Conservation (phyloP, 1,284 basidiomycete genomes). For the Ustanciosporium gigantosporum region DNA sequence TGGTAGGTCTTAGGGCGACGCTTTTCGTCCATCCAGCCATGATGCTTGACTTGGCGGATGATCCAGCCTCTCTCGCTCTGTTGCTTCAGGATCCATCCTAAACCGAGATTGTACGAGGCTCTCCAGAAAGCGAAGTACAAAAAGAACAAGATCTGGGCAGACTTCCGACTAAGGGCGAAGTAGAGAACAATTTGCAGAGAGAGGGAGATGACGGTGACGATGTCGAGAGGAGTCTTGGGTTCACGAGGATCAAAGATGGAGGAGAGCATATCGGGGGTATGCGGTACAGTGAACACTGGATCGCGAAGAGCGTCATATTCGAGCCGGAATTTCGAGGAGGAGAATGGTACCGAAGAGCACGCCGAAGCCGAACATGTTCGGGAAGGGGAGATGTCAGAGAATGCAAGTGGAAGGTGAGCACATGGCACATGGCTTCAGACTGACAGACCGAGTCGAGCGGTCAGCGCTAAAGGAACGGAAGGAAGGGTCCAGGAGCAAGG, state of each 20-base stretch:
- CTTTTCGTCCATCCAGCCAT: slow-evolving; percentile 83
- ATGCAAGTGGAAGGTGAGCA: background rate
- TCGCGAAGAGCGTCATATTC: background rate
- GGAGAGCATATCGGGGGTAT: slow-evolving; percentile 91
- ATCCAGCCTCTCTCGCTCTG: slow-evolving; percentile 95
- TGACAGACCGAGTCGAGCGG: too few relatives aligned
- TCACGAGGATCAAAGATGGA: slow-evolving; percentile 84
- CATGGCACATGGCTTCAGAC: background rate
- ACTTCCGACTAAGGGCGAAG: slow-evolving; percentile 65
- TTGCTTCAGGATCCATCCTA: slow-evolving; percentile 89
- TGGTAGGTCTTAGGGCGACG: slow-evolving; percentile 70
- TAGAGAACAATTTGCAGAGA: slow-evolving; percentile 79
- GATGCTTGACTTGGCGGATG: slow-evolving; percentile 74
- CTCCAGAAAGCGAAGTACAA: slow-evolving; percentile 92
- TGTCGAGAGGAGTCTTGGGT: slow-evolving; percentile 87
- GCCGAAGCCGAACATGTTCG: background rate
- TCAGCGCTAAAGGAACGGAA: too few relatives aligned
- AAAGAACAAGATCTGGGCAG: slow-evolving; percentile 69
- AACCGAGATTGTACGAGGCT: slow-evolving; percentile 84
- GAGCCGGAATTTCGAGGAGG: background rate
- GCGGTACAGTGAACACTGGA: slow-evolving; percentile 84
- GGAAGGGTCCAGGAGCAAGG: too few relatives aligned
- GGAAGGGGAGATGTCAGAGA: too few relatives aligned
- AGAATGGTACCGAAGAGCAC: background rate
- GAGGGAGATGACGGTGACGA: slow-evolving; percentile 80